Percentiles rank a stretch among this genome's conserved stretches.
Conservation (phyloP, 1,284 basidiomycete species). For the Sphagnurus paluster region DNA sequence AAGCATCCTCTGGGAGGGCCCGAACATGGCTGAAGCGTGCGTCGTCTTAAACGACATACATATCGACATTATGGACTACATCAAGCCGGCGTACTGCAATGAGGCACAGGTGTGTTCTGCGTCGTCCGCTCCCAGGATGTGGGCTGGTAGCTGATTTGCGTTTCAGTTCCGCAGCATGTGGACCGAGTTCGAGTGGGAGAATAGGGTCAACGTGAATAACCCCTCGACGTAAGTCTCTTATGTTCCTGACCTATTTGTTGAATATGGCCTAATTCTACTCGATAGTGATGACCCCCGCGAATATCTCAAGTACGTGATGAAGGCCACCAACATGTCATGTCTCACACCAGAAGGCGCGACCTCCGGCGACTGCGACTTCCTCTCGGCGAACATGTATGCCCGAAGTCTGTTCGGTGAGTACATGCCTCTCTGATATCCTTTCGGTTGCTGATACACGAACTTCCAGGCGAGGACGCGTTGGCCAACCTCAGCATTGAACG, state of each 20-base stretch:
- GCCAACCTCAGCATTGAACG: conserved; percentile 96
- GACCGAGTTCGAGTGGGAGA: conserved; percentile 99
- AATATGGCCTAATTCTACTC: conserved; percentile 10
- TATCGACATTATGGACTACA: conserved; percentile 99
- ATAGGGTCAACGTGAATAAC: conserved; percentile 91
- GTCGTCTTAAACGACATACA: conserved; percentile 97
- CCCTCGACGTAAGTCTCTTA: conserved; percentile 62
- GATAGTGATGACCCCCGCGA: conserved; percentile 69
- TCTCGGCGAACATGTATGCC: conserved; percentile 93
- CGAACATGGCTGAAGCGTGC: conserved; percentile 81
- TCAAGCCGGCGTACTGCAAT: conserved; percentile 95
- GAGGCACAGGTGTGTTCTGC: conserved; percentile 76
- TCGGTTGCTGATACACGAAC: background rate
- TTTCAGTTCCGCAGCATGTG: conserved; percentile 91
- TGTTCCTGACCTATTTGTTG: background rate
- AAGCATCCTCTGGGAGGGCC: conserved; percentile 97
- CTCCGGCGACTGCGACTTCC: conserved; percentile 91
- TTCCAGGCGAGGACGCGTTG: conserved; percentile 88
- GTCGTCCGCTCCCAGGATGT: conserved; percentile 2
- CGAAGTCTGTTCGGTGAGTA: conserved; percentile 81
- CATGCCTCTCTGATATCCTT: conserved; percentile 2
- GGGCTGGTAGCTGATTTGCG: conserved; percentile 1
- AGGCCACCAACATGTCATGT: conserved; percentile 93
- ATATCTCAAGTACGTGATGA: conserved; percentile 90
- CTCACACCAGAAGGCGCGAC: conserved; percentile 92